A percentile compares a stretch with the other conserved stretches of the same genome.
Conservation (phyloP, 2,329 filamentous ascomycete species). For the Fusarium liriodendri region DNA sequence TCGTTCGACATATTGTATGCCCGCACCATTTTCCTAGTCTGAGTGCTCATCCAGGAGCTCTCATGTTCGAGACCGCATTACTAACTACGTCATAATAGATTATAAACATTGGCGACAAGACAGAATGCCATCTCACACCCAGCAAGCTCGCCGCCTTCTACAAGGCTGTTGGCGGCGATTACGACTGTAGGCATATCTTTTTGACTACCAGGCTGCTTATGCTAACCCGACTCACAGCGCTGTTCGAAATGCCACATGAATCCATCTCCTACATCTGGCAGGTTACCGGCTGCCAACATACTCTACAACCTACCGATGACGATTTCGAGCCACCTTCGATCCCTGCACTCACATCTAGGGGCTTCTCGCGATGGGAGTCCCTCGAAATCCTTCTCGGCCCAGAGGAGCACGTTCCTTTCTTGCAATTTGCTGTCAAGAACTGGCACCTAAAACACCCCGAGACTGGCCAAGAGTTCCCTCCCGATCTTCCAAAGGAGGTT, state of each 20-base stretch:
- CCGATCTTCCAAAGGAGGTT: constrained; percentile 67
- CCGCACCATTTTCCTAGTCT: neutral
- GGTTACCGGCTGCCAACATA: constrained; percentile 89
- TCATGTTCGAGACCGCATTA: constrained; percentile 5
- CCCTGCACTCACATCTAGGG: constrained; percentile 83
- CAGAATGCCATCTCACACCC: constrained; percentile 67
- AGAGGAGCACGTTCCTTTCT: constrained; percentile 85
- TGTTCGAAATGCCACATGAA: constrained; percentile 80
- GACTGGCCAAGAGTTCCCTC: constrained; percentile 76
- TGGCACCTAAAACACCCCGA: constrained; percentile 82
- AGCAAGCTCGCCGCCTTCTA: constrained; percentile 83
- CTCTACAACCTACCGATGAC: constrained; percentile 79
- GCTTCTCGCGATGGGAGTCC: constrained; percentile 94
- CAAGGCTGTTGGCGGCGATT: constrained; percentile 78
- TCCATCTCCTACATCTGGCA: constrained; percentile 94
- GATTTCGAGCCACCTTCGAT: constrained; percentile 81
- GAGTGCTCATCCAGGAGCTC: neutral
- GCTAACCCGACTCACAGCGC: constrained; percentile 54
- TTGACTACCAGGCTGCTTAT: neutral
- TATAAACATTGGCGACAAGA: constrained; percentile 68
- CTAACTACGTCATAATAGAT: constrained; percentile 55
- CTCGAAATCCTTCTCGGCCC: constrained; percentile 90
- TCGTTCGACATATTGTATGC: constrained; percentile 78
- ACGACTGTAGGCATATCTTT: constrained; percentile 67
- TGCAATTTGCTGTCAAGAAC: constrained; percentile 82